phyloP scores from a whole-genome alignment of 306 rosid genomes.

The Pterocarpus macrocarpus region DNA sequence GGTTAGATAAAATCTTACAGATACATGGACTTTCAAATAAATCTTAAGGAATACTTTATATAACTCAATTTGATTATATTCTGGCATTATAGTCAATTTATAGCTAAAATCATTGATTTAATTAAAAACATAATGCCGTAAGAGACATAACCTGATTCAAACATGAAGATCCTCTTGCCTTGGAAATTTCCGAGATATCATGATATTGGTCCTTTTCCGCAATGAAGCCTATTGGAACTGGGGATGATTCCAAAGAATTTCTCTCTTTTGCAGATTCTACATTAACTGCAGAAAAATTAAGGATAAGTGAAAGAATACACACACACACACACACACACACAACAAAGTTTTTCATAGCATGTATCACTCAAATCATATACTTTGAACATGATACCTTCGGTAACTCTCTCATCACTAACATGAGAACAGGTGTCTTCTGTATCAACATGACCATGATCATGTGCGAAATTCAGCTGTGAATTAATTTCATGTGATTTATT shows the following conservation, averaged over 20 bases:
- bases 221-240: slow-evolving; percentile 48
- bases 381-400: slow-evolving; percentile 67
- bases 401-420: slow-evolving; percentile 51
- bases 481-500: slow-evolving; percentile 50
- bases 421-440: slow-evolving; percentile 46
- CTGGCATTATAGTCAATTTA: not conserved
- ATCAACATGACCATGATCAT: slow-evolving; percentile 46
- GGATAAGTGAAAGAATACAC: slow-evolving; percentile 32
- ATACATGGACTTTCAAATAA: slow-evolving; percentile 6
- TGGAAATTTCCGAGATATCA: slow-evolving; percentile 49
- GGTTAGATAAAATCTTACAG: slow-evolving; percentile 35
- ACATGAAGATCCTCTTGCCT: slow-evolving; percentile 48
- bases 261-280: slow-evolving; percentile 47
- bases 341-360: not conserved
- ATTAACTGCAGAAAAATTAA: slow-evolving; percentile 55
- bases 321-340: slow-evolving; percentile 4
- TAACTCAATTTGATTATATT: not conserved
- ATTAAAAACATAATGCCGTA: not conserved
- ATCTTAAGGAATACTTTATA: not conserved
- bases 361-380: slow-evolving; percentile 30
- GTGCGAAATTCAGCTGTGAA: slow-evolving; percentile 43
- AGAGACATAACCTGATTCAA: slow-evolving; percentile 64
- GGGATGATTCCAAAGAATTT: slow-evolving; percentile 53
- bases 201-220: slow-evolving; percentile 53
- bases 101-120: slow-evolving; percentile 30